Conservation (phyloP, 768 basidiomycete species). For the Ramaria rubella region DNA sequence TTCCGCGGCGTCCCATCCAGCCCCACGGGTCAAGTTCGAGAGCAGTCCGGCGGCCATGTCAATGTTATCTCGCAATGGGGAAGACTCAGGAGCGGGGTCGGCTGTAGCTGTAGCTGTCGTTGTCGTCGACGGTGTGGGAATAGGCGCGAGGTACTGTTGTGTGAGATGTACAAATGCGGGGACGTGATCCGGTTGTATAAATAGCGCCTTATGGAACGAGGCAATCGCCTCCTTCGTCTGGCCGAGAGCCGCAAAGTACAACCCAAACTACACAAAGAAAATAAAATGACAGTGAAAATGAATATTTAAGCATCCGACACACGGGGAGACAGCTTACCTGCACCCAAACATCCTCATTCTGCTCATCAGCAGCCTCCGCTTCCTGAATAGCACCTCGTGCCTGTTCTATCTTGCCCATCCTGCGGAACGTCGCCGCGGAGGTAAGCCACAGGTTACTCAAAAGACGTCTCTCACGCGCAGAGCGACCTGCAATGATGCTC, state of each 20-base stretch:
- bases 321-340: constrained; percentile 50
- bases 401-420: constrained; percentile 85
- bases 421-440: constrained; percentile 88
- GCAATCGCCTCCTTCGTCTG: constrained; percentile 56
- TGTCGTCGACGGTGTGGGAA: constrained; percentile 19
- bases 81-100: constrained; percentile 13
- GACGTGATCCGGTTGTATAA: constrained; percentile 74
- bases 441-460: constrained; percentile 89
- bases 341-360: constrained; percentile 88
- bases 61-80: constrained; percentile 36
- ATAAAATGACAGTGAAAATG: not conserved
- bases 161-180: constrained; percentile 74
- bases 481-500: constrained; percentile 19
- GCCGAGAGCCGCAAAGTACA: constrained; percentile 60
- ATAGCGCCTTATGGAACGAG: constrained; percentile 82
- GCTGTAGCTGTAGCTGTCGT: not conserved
- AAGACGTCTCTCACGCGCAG: constrained; percentile 54
- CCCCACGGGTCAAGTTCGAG: constrained; percentile 65
- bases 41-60: constrained; percentile 83
- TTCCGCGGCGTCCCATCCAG: constrained; percentile 88
- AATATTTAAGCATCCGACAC: too few relatives aligned
- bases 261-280: constrained; percentile 49
- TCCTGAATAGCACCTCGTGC: constrained; percentile 89
- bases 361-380: constrained; percentile 83
- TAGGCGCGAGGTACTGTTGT: constrained; percentile 56